Evolutionary conservation across 31 red algal species (phyloP).

Genomic region (Odonthalia washingtoniensis): DNA sequence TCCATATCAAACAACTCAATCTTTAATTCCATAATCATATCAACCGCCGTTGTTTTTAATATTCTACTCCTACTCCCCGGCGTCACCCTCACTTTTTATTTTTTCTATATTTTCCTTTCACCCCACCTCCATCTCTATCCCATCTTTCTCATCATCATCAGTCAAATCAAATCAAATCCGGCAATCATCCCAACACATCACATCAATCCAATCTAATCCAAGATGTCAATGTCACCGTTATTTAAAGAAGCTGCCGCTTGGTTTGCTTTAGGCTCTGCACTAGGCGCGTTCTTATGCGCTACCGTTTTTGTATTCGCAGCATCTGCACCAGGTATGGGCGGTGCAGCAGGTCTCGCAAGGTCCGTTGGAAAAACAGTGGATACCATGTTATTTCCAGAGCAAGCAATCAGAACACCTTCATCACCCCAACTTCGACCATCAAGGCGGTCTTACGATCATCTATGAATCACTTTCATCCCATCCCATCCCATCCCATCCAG

Average conservation of each 20-base stretch:
- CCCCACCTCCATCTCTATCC: no score
- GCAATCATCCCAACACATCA: no score
- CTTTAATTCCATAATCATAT: no score
- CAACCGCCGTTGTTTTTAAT: no score
- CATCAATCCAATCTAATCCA: no score
- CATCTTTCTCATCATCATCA: no score
- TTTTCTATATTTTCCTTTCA: no score
- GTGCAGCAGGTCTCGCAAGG: conserved; percentile 36
- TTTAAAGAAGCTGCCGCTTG: conserved; percentile 56
- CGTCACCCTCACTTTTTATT: no score
- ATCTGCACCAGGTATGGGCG: conserved; percentile 49
- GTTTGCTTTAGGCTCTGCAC: conserved; percentile 53
- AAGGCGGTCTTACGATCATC: conserved; percentile 13
- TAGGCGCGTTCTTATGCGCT: conserved; percentile 55
- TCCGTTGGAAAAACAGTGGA: conserved; percentile 57
- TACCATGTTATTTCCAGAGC: conserved; percentile 35
- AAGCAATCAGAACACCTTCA: background rate
- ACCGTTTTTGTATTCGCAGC: conserved; percentile 43
- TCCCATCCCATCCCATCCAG: no score
- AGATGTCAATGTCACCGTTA: conserved; percentile 53
- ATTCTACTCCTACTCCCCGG: no score
- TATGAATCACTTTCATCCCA: conserved; percentile 28
- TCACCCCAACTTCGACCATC: conserved; percentile 3
- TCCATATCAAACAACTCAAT: no score
- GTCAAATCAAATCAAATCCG: no score